Evolutionary conservation across 2,329 filamentous ascomycete genomes (phyloP), one percentile per base, ranked within the genome.

Genomic region (Arthrobotrys iridis): DNA sequence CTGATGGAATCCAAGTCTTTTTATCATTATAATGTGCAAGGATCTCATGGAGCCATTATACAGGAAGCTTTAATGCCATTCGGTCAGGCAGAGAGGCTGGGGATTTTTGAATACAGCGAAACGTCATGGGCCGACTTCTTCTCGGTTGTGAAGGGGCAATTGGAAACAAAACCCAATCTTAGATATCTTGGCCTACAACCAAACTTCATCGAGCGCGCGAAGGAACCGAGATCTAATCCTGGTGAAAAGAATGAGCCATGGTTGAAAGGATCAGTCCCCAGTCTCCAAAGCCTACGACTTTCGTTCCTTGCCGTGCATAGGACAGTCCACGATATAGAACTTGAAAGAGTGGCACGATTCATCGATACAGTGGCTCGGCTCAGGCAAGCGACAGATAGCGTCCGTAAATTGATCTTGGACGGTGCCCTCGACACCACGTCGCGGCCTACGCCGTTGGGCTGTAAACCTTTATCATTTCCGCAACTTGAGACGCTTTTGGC

Each of bases 161-260:
- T 72, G 26, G 67, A 63, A 22, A 46, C 67, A 15, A 72, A 72
- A 33, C 58, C 24, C 1, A 57, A 30, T 2, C 40, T 72, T 2
- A 60, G 35, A 30, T 22, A 33, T 22, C 55, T 68, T 6, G 24
- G 7, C 15, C 13, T 68, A 28, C 18, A 58, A 37, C 50, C 63
- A 15, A 58, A 58, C 20, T 6, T 67, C 18, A n/a, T 30, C 1
- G 50, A 55, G 18, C 50, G 50, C 2, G 50, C 28, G 4, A 20
- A 11, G 30, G 50, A 30, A 15, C 50, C 50, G 4, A 37, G n/a
- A 10, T 4, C 3, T 10, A n/a, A 55, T 1, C 18, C 18, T 0
- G n/a, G 13, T n/a, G 30, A 13, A 7, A 11, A 24, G 20, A 52
- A 33, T 11, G 6, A 33, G 13, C 26, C 26, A 5, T 37, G 50